Conservation (phyloP, 495 filamentous ascomycete species). For the Penicillium coffeae region DNA sequence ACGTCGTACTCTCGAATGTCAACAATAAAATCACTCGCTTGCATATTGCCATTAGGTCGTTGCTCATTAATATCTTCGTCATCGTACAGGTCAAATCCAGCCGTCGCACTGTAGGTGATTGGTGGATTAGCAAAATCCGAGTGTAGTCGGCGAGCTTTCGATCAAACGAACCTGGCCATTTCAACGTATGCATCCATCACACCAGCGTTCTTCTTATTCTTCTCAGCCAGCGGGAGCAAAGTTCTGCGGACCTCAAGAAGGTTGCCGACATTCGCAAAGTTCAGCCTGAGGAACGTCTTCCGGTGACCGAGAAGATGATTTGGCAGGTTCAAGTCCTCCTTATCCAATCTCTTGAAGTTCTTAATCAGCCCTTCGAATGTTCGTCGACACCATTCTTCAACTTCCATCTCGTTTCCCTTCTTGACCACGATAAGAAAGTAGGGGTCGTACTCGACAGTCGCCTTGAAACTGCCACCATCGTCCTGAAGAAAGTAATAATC, state of each 20-base stretch:
- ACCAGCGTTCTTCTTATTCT: conserved; percentile 90
- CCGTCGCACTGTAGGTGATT: conserved; percentile 58
- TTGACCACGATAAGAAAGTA: conserved; percentile 93
- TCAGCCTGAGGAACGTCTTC: conserved; percentile 76
- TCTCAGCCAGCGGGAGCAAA: conserved; percentile 88
- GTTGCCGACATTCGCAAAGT: conserved; percentile 83
- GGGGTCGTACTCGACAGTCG: conserved; percentile 91
- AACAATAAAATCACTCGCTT: conserved; percentile 96
- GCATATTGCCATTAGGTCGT: conserved; percentile 75
- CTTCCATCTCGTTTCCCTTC: conserved; percentile 82
- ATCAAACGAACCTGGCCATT: conserved; percentile 69
- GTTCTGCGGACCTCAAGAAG: conserved; percentile 76
- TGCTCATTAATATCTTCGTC: conserved; percentile 79
- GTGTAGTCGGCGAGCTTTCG: not conserved
- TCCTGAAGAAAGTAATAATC: conserved; percentile 98
- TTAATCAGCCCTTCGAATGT: conserved; percentile 84
- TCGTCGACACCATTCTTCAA: conserved; percentile 90
- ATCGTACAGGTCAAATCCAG: conserved; percentile 94
- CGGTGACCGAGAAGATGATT: conserved; percentile 94
- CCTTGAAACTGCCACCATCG: conserved; percentile 90
- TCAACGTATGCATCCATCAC: conserved; percentile 99
- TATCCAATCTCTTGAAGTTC: conserved; percentile 69
- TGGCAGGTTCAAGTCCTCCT: conserved; percentile 92
- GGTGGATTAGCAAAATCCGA: not conserved
- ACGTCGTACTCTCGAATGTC: conserved; percentile 99